Base-by-base conservation (phyloP, 352 stramenopile species). In the Aphanomyces cochlioides region DNA sequence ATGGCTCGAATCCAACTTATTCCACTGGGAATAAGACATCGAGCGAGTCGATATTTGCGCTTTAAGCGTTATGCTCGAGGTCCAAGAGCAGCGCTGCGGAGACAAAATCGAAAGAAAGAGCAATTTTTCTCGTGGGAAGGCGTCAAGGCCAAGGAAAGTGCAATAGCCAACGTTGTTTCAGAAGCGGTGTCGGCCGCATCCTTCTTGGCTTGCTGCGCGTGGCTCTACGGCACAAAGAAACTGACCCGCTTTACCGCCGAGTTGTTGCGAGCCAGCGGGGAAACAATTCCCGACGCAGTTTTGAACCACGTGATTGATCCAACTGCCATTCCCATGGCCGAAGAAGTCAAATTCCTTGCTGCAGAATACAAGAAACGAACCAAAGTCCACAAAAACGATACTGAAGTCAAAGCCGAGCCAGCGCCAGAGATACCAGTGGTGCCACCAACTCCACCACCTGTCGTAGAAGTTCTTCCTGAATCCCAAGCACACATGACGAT, bases 61-160 rank as follows among this genome's bases (percentile, higher is more conserved):
- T 92, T 92, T 67, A 96, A 96, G 70, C 75, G 88, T 4, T 96
- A 96, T 48, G 75, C 85, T 6, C 78, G 88, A 59, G 88, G 85
- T 12, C 88, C 88, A 21, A 79, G 82, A 36, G 84, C 82, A 8
- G 77, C 86, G 1, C 59, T 73, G 3, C 79, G 88, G 1, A 85
- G 87, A 28, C 72, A 81, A 17, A 67, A 77, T 37, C 81, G 86
- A 4, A 96, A 93, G 72, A 78, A 79, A 0, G 78, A 77, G n/a
- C 87, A 84, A 37, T 93, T 93, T 41, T 92, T 93, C 61, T 92
- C 86, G 0, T 84, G 89, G 59, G 79, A 89, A 72, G 82, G 84
- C 0, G 61, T 90, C 19, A 86, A 81, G 1, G 82, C 83, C 43
- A 79, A 92, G 36, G 75, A 83, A 7, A 87, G 80, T 47, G 75